Evolutionary conservation across 1,284 basidiomycete species (phyloP).

Genomic region (Trichosporon sp.): DNA sequence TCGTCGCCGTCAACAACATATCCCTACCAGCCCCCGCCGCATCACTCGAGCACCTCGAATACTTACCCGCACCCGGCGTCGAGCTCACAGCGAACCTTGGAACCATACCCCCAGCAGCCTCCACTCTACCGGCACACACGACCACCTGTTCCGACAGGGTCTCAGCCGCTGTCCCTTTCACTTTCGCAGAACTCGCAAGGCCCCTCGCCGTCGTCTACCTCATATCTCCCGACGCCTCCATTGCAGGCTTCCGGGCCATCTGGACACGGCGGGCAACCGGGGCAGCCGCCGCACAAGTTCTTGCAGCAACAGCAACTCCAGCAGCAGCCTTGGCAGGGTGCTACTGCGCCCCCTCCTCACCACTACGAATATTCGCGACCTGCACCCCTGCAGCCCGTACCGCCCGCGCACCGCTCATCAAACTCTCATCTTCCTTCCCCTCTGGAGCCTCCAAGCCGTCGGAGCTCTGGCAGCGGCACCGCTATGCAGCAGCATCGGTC

Average conservation of each 20-base stretch:
- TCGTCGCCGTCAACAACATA: not conserved
- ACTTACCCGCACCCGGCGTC: not conserved
- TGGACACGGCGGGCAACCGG: not conserved
- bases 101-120: not conserved
- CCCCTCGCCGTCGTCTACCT: not conserved
- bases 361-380: not conserved
- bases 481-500: not conserved
- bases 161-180: not conserved
- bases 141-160: constrained; percentile 1
- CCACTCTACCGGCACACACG: constrained; percentile 2
- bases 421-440: not conserved
- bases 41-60: not conserved
- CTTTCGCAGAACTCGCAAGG: not conserved
- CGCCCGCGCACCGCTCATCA: not conserved
- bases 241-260: not conserved
- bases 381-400: not conserved
- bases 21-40: not conserved
- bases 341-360: not conserved
- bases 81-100: not conserved
- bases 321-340: not conserved
- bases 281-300: not conserved
- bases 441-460: not conserved
- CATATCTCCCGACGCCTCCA: not conserved
- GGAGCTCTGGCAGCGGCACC: not conserved
- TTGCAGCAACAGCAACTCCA: not conserved